phyloP scores from a whole-genome alignment of 305 asterid species.

The Salvia sclarea region DNA sequence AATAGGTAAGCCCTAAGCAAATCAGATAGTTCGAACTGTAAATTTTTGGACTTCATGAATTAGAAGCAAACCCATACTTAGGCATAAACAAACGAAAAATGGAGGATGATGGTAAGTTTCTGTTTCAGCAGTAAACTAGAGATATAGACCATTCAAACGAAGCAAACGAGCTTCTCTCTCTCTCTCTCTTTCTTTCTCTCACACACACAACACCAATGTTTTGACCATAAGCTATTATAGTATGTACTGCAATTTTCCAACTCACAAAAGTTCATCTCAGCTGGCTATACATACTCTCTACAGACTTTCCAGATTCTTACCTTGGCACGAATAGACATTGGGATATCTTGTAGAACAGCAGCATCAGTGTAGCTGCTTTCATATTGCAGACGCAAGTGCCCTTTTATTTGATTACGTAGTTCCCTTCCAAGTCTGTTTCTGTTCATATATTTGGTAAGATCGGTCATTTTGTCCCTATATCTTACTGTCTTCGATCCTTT shows the following conservation, averaged over 20 bases:
- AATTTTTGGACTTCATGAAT: background rate
- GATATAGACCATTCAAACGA: background rate
- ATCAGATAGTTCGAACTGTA: background rate
- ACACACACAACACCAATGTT: too few relatives aligned
- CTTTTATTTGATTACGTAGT: slow-evolving; percentile 76
- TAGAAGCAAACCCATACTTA: background rate
- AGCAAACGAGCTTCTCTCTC: background rate
- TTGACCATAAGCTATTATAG: background rate
- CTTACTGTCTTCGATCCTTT: slow-evolving; percentile 91
- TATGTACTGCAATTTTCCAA: background rate
- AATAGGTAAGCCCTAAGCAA: background rate
- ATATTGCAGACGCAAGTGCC: slow-evolving; percentile 80
- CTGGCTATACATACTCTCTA: background rate
- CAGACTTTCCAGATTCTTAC: slow-evolving; percentile 34
- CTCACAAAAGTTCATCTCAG: background rate
- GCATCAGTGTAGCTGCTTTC: slow-evolving; percentile 84
- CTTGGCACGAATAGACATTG: slow-evolving; percentile 87
- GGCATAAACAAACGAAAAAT: background rate
- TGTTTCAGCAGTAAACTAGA: background rate
- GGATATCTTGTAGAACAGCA: slow-evolving; percentile 78
- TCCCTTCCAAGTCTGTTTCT: slow-evolving; percentile 73
- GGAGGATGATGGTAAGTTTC: background rate
- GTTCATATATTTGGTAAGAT: slow-evolving; percentile 73
- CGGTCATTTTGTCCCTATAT: slow-evolving; percentile 85
- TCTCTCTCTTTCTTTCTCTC: too few relatives aligned